phyloP scores from a whole-genome alignment of 768 basidiomycete genomes.

The Fomitopsis pulvina region DNA sequence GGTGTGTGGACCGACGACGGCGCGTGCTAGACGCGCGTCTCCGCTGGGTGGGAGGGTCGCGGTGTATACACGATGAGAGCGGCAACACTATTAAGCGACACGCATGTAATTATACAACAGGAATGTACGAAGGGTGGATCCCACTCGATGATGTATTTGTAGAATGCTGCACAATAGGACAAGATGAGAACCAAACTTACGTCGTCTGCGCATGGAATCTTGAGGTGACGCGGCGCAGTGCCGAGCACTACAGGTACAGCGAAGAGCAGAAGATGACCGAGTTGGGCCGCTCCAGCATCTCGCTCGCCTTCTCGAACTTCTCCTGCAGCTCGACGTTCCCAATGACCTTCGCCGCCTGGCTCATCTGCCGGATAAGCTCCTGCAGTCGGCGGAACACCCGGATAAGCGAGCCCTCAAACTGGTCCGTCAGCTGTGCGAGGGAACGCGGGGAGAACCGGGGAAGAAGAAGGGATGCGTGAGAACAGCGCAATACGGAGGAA shows the following conservation, averaged over 20 bases:
- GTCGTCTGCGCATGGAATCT: too few species aligned
- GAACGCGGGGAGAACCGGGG: neutral
- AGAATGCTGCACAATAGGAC: too few species aligned
- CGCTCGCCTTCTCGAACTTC: slow-evolving; percentile 87
- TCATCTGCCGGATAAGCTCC: slow-evolving; percentile 95
- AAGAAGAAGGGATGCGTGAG: neutral
- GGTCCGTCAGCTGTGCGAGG: slow-evolving; percentile 74
- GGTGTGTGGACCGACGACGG: slow-evolving; percentile 50
- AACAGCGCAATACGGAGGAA: neutral
- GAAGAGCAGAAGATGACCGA: slow-evolving; percentile 91
- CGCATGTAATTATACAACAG: too few species aligned
- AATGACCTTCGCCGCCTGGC: slow-evolving; percentile 90
- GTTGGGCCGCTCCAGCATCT: slow-evolving; percentile 91
- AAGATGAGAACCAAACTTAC: too few species aligned
- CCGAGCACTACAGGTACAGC: slow-evolving; percentile 66
- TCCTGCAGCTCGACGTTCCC: slow-evolving; percentile 91
- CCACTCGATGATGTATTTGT: too few species aligned
- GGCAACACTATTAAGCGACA: too few species aligned
- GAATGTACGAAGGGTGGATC: too few species aligned
- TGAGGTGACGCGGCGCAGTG: too few species aligned
- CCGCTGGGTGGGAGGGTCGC: neutral
- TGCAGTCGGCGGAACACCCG: slow-evolving; percentile 93
- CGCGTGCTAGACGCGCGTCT: slow-evolving; percentile 28
- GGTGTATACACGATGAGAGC: too few species aligned
- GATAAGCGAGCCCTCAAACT: slow-evolving; percentile 95